Base-by-base conservation (phyloP, 1,139 yeast genomes). In the Meyerozyma athensensis region DNA sequence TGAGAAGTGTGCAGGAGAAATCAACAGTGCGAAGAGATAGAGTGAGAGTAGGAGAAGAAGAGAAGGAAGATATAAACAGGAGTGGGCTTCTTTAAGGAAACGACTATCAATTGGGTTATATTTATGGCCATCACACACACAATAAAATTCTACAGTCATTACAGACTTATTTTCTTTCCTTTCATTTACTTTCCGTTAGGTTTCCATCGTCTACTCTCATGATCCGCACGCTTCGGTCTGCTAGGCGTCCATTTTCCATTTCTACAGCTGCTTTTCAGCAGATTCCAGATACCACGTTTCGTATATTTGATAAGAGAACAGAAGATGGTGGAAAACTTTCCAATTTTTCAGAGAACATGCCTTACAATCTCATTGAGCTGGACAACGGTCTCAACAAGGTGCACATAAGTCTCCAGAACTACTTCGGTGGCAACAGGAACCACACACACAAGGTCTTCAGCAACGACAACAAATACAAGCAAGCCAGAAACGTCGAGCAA, bases 341-440 rank as follows among this genome's bases (percentile, higher is more conserved):
- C 20, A 4, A 9, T 7, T 28, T 28, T 14, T 12, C 5, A 9
- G 32, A 28, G 20, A 28, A 17, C 20, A 28, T 28, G 32, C 34
- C 36, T 33, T 9, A 21, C 33, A 12, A 33, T 23, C 13, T 24
- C n/a, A 7, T 9, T 17, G 31, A 33, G 23, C 28, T 58, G 34
- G 47, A 46, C 6, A 36, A 35, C 9, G 63, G 63, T n/a, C 50
- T 53, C 36, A 44, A 43, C 26, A 46, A 50, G 19, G 39, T 56
- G 12, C 36, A 54, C 19, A 48, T 68, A 45, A 43, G 62, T 26
- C 44, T 67, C 14, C 58, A 63, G 9, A 72, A 69, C 44, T 70
- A 70, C 48, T 68, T 70, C 41, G 53, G 54, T 36, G 75, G 74
- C 2, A 67, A 70, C 43, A 53, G 59, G 7, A 71, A 70, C 48